Evolutionary conservation across 2,329 filamentous ascomycete genomes (phyloP).

Genomic region (Chaetothyriales sp.): DNA sequence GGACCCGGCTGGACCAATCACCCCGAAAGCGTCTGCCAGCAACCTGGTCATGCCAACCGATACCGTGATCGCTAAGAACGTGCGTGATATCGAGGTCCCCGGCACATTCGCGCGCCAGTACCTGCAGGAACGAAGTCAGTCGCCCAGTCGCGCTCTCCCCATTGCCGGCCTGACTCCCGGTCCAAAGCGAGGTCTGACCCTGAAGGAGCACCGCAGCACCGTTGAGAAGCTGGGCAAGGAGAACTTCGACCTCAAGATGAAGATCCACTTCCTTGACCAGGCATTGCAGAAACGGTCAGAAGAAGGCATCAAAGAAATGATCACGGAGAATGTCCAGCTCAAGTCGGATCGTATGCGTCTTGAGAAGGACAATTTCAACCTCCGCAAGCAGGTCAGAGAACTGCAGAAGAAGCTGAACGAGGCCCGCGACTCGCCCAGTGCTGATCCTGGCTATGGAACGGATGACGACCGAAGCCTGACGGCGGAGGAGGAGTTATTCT

Average conservation of each 20-base stretch:
- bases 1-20: constrained; percentile 42
- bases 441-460: constrained; percentile 34
- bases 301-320: constrained; percentile 94
- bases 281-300: constrained; percentile 85
- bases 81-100: constrained; percentile 79
- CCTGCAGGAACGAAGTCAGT: constrained; percentile 52
- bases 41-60: constrained; percentile 58
- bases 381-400: constrained; percentile 70
- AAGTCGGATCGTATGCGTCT: constrained; percentile 79
- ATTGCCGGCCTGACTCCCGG: constrained; percentile 31
- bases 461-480: constrained; percentile 39
- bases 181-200: constrained; percentile 53
- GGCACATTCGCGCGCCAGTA: constrained; percentile 79
- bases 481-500: constrained; percentile 71
- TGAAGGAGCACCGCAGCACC: constrained; percentile 95
- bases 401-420: constrained; percentile 63
- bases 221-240: constrained; percentile 95
- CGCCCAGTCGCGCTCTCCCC: constrained; percentile 41
- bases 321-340: constrained; percentile 89
- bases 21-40: constrained; percentile 48
- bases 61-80: constrained; percentile 73
- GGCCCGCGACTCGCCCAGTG: constrained; percentile 29
- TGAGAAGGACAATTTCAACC: constrained; percentile 75
- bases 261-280: constrained; percentile 93
- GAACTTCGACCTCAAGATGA: constrained; percentile 93